Base-by-base conservation (phyloP, 2,329 filamentous ascomycete species). In the Alternaria gaisen region DNA sequence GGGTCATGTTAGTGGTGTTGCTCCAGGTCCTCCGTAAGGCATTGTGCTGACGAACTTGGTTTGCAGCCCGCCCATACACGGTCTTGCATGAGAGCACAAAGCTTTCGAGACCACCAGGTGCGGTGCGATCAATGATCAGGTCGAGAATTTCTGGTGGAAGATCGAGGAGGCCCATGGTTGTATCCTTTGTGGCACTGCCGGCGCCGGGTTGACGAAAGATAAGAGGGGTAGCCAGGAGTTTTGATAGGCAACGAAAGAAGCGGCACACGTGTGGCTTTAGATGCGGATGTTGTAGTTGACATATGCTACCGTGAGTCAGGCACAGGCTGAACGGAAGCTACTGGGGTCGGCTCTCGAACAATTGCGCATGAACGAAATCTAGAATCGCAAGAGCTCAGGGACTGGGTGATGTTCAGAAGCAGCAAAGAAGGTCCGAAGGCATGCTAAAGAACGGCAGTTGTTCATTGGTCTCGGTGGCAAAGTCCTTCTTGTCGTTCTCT, bases 61-160 rank as follows among this genome's bases (percentile, higher is more conserved):
- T 59, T 8, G 44, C 55, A 3, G 75, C 72, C 28, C 71, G 72
- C 24, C 44, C 53, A 46, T 75, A 67, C 2, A 77, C 58, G 8
- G 70, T 65, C 47, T 73, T 75, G 53, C 73, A 78, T 11, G 70
- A 63, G 10, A 78, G 68, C 4, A 69, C 73, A 41, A 78, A 72
- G 43, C 57, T 61, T 56, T 77, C 72, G 9, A 78, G 56, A 9
- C 73, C 73, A 40, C 41, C 24, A 6, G 76, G 74, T 9, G 68
- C 60, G 11, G 72, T 68, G 24, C 63, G 64, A 32, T 72, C 65
- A 38, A 78, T 70, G 36, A 78, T 72, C 9, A 66, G 64, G 48
- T 76, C 73, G 18, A 78, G 61, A n/a, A 77, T 65, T 50, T 78
- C 76, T 3, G 64, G 65, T 1, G 76, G 75, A 12, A 78, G 67